A percentile compares a stretch with the other conserved stretches of the same genome.
phyloP scores from a whole-genome alignment of 306 rosid genomes.

The Lathyrus tuberosus region DNA sequence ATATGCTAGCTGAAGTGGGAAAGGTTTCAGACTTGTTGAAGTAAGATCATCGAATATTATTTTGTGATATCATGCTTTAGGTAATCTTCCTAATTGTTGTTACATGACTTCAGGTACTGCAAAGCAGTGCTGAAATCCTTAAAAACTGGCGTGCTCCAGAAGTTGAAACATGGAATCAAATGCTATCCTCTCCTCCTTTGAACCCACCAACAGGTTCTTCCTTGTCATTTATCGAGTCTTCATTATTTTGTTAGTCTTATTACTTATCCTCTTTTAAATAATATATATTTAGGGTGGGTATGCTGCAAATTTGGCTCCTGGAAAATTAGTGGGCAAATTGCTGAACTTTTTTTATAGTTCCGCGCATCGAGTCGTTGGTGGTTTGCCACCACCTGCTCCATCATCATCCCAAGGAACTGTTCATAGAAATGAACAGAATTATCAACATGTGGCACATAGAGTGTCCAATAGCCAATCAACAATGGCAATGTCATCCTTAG shows the following conservation, averaged over 20 bases:
- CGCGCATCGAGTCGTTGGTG: conserved; percentile 94
- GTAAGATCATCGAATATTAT: conserved; percentile 53
- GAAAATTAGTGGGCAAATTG: conserved; percentile 81
- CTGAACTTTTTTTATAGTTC: conserved; percentile 89
- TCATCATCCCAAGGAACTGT: conserved; percentile 57
- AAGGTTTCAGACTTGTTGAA: conserved; percentile 82
- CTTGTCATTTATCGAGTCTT: conserved; percentile 26
- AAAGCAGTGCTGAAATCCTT: conserved; percentile 76
- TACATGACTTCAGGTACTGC: conserved; percentile 65
- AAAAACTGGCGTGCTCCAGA: conserved; percentile 87
- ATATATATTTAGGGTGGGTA: conserved; percentile 77
- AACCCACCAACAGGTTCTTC: conserved; percentile 80
- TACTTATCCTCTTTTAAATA: conserved; percentile 22
- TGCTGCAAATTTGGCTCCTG: conserved; percentile 76
- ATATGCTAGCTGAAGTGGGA: conserved; percentile 95
- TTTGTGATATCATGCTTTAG: conserved; percentile 33
- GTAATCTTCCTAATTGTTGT: conserved; percentile 33
- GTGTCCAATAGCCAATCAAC: conserved; percentile 85
- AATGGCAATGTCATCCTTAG: conserved; percentile 84
- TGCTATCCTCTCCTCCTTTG: conserved; percentile 66
- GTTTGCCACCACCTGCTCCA: conserved; percentile 87
- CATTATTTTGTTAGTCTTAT: conserved; percentile 27
- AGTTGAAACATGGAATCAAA: conserved; percentile 81
- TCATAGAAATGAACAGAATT: conserved; percentile 60
- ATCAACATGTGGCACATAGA: conserved; percentile 52